Evolutionary conservation across 129 eudicot genomes (phyloP), one percentile per base, ranked within the genome.

Genomic region (Arctium minus): DNA sequence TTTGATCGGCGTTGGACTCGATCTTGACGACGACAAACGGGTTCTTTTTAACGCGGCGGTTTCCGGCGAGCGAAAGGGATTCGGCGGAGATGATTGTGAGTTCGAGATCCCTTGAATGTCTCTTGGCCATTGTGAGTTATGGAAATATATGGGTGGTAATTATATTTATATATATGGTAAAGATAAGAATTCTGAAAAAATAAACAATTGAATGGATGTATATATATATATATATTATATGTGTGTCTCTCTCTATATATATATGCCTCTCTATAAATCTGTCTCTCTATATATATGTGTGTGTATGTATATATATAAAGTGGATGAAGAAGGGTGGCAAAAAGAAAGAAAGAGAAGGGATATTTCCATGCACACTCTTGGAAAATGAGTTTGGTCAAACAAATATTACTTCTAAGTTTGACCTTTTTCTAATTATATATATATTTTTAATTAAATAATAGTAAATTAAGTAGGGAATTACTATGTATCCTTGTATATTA

Each of bases 1-100:
- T 36, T 18, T 70, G 78, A 1, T 18, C 70, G 0, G 69, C 67
- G 0, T 30, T 13, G 1, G 87, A 73, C 33, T 86, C 88, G 1
- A 85, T 13, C 22, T 84, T 76, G 33, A 92, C 70, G 35, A 53
- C 35, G n/a, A 88, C 96, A 10, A 77, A 89, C 0, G 86, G 46
- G 42, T 89, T 89, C 38, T 87, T 91, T 91, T 85, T 84, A 31
- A 89, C 77, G 2, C 77, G 83, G 8, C 74, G 83, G 13, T 38
- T 86, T 2, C 86, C 76, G 70, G 75, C 42, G 0, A 76, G 29
- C 9, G 80, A 71, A 3, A 94, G 78, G 72, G 76, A 85, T 77
- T 94, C 98, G 30, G 85, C 94, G 13, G 94, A 89, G 62, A 85
- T 86, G 69, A 92, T 82, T 13, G 89, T 92, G 22, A 94, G 81